Percentiles rank a stretch among this genome's conserved stretches.
Conservation (phyloP, 2,329 filamentous ascomycete species). For the Hymenoscyphus fraxineus region DNA sequence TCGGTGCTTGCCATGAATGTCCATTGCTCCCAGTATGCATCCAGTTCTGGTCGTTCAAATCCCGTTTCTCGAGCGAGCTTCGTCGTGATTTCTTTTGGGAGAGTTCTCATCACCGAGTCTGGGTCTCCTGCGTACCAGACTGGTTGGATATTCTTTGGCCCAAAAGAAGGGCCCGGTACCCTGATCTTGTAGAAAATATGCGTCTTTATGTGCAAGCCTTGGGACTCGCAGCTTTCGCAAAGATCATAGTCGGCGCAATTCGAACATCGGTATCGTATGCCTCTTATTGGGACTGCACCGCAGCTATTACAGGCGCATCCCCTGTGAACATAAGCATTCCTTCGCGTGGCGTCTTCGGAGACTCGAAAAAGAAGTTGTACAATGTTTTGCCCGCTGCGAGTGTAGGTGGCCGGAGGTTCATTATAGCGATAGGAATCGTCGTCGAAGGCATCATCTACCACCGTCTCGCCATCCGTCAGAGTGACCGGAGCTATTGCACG, state of each 20-base stretch:
- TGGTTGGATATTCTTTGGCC: conserved; percentile 73
- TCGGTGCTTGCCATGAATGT: conserved; percentile 86
- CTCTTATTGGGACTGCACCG: conserved; percentile 81
- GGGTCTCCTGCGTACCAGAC: conserved; percentile 89
- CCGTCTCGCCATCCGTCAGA: conserved; percentile 34
- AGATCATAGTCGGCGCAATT: conserved; percentile 97
- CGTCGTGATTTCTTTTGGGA: conserved; percentile 65
- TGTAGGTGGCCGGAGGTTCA: conserved; percentile 34
- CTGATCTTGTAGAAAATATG: conserved; percentile 97
- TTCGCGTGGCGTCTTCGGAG: conserved; percentile 84
- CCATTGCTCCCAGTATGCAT: conserved; percentile 96
- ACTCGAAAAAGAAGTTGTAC: conserved; percentile 86
- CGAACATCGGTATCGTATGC: conserved; percentile 87
- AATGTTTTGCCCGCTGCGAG: conserved; percentile 67
- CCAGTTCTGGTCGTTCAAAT: conserved; percentile 81
- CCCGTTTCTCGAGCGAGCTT: conserved; percentile 68
- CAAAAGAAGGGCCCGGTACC: conserved; percentile 81
- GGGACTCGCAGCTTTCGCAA: conserved; percentile 86
- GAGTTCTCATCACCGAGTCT: conserved; percentile 60
- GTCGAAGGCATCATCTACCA: conserved; percentile 30
- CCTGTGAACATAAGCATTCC: conserved; percentile 86
- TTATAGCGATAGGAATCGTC: conserved; percentile 27
- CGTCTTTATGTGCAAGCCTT: conserved; percentile 71
- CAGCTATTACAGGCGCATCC: conserved; percentile 92
- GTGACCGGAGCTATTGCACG: conserved; percentile 22